Conservation (phyloP, 2,329 filamentous ascomycete species). For the Monosporascus ibericus region DNA sequence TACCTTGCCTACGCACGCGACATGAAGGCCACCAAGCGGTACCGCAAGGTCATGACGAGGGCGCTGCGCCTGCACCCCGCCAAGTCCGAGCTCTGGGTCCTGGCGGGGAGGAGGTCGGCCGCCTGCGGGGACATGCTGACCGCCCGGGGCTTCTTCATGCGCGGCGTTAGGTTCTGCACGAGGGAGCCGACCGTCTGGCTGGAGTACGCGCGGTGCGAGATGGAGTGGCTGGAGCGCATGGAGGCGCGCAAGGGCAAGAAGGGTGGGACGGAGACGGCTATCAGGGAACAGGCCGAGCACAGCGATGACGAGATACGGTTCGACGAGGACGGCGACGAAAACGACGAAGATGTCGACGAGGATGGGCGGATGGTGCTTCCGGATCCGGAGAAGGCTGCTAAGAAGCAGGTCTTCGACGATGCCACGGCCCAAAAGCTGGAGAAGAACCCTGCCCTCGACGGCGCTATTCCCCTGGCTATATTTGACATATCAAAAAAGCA, state of each 20-base stretch:
- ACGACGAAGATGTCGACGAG: slow-evolving; percentile 30
- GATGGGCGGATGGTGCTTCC: slow-evolving; percentile 36
- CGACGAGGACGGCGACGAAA: slow-evolving; percentile 36
- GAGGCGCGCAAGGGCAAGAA: slow-evolving; percentile 57
- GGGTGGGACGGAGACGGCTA: slow-evolving; percentile 34
- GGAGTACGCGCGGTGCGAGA: slow-evolving; percentile 85
- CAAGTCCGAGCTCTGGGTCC: slow-evolving; percentile 78
- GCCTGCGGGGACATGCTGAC: slow-evolving; percentile 79
- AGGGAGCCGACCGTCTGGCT: slow-evolving; percentile 70
- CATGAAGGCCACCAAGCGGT: slow-evolving; percentile 59
- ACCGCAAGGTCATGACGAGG: slow-evolving; percentile 57
- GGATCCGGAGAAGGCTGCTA: slow-evolving; percentile 33
- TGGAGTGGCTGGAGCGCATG: slow-evolving; percentile 84
- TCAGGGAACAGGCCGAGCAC: slow-evolving; percentile 49
- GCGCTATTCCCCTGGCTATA: slow-evolving; percentile 89
- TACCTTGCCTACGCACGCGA: slow-evolving; percentile 78
- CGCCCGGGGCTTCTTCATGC: slow-evolving; percentile 78
- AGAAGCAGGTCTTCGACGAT: slow-evolving; percentile 40
- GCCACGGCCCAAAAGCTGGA: slow-evolving; percentile 48
- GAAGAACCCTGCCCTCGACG: slow-evolving; percentile 76
- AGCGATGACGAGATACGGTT: slow-evolving; percentile 42
- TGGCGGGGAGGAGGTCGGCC: slow-evolving; percentile 74
- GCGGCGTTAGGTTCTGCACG: slow-evolving; percentile 85
- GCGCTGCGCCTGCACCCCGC: slow-evolving; percentile 81
- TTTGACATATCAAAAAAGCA: slow-evolving; percentile 83